A percentile compares a stretch with the other conserved stretches of the same genome.
These are phyloP conservation scores for Centrapalus pauciflorus DNA, from an alignment of 129 eudicot genomes.

Conservation along the genomic window DNA sequence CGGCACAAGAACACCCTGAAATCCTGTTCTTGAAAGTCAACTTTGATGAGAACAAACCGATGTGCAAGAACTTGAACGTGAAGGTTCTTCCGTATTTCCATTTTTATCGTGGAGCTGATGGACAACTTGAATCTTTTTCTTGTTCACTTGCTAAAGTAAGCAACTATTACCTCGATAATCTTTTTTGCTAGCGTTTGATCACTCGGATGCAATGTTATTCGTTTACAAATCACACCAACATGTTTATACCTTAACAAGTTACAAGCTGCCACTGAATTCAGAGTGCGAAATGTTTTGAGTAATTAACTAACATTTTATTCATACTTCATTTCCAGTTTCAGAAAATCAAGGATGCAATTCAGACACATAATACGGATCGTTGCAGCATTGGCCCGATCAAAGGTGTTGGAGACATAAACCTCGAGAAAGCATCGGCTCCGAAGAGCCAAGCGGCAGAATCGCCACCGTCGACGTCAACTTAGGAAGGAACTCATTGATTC, in stretches of 20 bases:
- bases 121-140: constrained; percentile 81
- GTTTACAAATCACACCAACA: neutral
- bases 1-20: constrained; percentile 82
- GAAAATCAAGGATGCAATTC: constrained; percentile 89
- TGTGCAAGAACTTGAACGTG: constrained; percentile 93
- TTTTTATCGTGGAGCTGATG: constrained; percentile 96
- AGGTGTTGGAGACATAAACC: constrained; percentile 69
- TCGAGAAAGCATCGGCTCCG: constrained; percentile 33
- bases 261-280: no score
- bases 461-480: constrained; percentile 20
- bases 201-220: no score
- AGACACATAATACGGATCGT: constrained; percentile 69
- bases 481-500: constrained; percentile 4
- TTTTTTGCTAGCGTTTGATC: no score
- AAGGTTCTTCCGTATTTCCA: constrained; percentile 96
- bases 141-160: constrained; percentile 94
- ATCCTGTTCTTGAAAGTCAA: constrained; percentile 89
- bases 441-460: constrained; percentile 41
- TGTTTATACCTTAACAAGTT: no score
- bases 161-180: neutral
- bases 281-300: no score
- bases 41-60: constrained; percentile 87
- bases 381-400: constrained; percentile 74
- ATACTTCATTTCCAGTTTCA: constrained; percentile 56
- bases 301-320: neutral